Conservation (phyloP, 2,329 filamentous ascomycete species). For the Ascochyta pisi region DNA sequence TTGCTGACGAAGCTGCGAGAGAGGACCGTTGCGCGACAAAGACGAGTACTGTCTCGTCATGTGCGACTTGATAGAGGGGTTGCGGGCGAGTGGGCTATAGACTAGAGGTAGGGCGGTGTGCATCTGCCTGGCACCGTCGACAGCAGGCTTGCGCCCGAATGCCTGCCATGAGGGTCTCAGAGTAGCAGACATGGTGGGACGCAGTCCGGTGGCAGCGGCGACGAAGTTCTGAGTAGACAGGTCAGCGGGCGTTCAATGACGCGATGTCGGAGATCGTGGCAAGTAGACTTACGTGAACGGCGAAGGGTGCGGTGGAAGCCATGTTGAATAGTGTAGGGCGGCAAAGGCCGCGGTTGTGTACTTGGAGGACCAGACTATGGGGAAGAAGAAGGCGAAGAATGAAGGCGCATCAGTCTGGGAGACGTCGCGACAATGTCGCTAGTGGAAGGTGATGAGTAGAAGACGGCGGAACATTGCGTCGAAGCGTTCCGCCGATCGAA, state of each 20-base stretch:
- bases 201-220: constrained; percentile 47
- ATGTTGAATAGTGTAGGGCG: constrained; percentile 48
- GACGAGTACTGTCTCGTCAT: constrained; percentile 50
- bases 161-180: constrained; percentile 47
- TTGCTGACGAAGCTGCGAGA: constrained; percentile 40
- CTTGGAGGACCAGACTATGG: constrained; percentile 25
- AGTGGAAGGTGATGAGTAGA: constrained; percentile 29
- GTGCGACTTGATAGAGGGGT: constrained; percentile 32
- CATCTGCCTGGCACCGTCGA: constrained; percentile 31
- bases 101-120: constrained; percentile 34
- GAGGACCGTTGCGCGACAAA: constrained; percentile 44
- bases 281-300: constrained; percentile 54
- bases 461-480: constrained; percentile 31
- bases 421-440: constrained; percentile 31
- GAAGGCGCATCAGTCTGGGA: constrained; percentile 25
- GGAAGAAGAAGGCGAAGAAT: constrained; percentile 19
- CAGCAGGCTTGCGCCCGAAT: constrained; percentile 30
- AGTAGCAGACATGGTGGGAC: constrained; percentile 49
- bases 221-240: constrained; percentile 55
- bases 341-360: constrained; percentile 38
- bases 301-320: constrained; percentile 60
- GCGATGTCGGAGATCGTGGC: constrained; percentile 36
- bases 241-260: constrained; percentile 29
- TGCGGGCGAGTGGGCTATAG: constrained; percentile 45
- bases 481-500: constrained; percentile 28